Conservation (phyloP, 768 basidiomycete genomes). For the Kwoniella dendrophila region DNA sequence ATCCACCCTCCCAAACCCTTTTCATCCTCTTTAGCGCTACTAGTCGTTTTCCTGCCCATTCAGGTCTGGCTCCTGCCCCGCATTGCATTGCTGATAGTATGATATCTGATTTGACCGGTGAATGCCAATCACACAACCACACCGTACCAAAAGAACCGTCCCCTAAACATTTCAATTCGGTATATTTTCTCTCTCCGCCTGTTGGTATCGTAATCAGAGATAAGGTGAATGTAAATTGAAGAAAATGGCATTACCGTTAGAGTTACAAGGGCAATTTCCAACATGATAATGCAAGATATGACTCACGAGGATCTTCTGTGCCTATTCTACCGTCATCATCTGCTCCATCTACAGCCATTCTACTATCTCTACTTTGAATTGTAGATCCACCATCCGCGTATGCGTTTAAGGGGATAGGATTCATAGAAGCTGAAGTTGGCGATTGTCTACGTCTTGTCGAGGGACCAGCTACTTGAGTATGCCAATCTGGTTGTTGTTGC, state of each 20-base stretch:
- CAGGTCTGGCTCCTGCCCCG: conserved; percentile 84
- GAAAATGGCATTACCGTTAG: no score
- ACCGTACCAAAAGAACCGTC: conserved; percentile 99
- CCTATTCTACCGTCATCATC: conserved; percentile 38
- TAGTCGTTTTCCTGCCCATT: conserved; percentile 90
- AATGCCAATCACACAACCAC: conserved; percentile 99
- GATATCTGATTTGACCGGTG: conserved; percentile 85
- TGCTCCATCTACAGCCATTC: conserved; percentile 15
- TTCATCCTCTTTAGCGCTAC: conserved; percentile 99
- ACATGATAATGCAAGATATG: background rate
- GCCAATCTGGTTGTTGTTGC: conserved; percentile 20
- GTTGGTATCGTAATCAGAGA: background rate
- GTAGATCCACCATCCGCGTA: background rate
- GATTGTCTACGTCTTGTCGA: conserved; percentile 17
- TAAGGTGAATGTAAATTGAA: background rate
- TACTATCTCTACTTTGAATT: background rate
- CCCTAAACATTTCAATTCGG: conserved; percentile 92
- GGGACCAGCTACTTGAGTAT: conserved; percentile 16
- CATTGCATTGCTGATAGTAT: conserved; percentile 94
- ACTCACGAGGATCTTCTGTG: conserved; percentile 44
- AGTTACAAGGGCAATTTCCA: background rate
- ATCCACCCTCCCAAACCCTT: conserved; percentile 95
- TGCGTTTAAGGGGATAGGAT: background rate
- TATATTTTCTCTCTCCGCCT: conserved; percentile 87
- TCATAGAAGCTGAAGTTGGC: background rate